Conservation (phyloP, 768 basidiomycete genomes). For the Termitomyces eurrhizus region DNA sequence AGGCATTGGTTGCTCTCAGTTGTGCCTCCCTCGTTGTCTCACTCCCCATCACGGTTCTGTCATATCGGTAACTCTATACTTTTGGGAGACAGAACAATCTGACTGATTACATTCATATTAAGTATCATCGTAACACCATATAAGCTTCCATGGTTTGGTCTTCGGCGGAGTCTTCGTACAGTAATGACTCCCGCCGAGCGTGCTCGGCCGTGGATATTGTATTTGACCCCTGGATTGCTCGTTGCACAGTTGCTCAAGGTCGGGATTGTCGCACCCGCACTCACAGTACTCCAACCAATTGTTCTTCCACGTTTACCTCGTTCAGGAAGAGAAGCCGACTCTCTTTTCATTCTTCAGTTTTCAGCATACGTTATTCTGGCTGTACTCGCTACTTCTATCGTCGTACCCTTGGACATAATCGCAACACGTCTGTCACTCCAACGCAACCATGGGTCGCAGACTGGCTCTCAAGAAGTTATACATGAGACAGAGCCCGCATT, state of each 20-base stretch:
- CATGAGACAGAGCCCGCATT: background rate
- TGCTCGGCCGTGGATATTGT: slow-evolving; percentile 71
- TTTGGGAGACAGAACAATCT: background rate
- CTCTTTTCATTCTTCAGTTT: background rate
- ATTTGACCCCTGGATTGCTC: slow-evolving; percentile 71
- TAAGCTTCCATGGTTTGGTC: slow-evolving; percentile 59
- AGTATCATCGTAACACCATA: slow-evolving; percentile 81
- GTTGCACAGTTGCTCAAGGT: slow-evolving; percentile 47
- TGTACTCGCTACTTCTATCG: slow-evolving; percentile 46
- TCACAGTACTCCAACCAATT: background rate
- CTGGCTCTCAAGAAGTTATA: slow-evolving; percentile 31
- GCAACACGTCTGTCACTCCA: slow-evolving; percentile 73
- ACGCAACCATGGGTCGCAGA: slow-evolving; percentile 64
- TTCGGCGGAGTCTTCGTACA: slow-evolving; percentile 55
- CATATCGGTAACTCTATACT: slow-evolving; percentile 7
- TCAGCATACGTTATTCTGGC: slow-evolving; percentile 36
- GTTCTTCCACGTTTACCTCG: slow-evolving; percentile 2
- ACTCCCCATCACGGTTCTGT: slow-evolving; percentile 6
- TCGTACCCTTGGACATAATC: slow-evolving; percentile 77
- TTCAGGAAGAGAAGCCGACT: background rate
- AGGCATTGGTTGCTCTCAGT: slow-evolving; percentile 1
- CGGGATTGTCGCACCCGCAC: slow-evolving; percentile 28
- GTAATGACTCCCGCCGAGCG: slow-evolving; percentile 78
- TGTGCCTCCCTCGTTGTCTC: background rate
- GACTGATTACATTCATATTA: slow-evolving; percentile 2